Evolutionary conservation across 768 basidiomycete species (phyloP).

Genomic region (Termitomyces sp.): DNA sequence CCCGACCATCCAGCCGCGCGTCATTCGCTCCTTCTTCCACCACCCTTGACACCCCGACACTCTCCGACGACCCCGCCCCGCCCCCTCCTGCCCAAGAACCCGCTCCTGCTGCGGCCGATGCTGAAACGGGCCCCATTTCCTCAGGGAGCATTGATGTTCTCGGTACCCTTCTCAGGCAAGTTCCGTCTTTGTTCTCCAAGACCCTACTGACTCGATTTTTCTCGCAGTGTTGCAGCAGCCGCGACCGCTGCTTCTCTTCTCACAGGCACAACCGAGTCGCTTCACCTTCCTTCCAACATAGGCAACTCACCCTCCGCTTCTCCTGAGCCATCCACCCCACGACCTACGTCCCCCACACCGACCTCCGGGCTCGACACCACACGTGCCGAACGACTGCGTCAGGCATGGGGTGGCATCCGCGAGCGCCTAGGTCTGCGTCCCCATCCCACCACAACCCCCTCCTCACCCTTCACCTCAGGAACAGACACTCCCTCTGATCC

Average conservation of each 20-base stretch:
- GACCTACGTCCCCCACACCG: slow-evolving; percentile 43
- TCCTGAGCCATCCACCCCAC: slow-evolving; percentile 9
- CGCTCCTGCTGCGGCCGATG: not conserved
- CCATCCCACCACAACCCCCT: slow-evolving; percentile 16
- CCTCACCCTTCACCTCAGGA: slow-evolving; percentile 7
- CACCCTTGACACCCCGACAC: slow-evolving; percentile 13
- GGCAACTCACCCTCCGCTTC: not conserved
- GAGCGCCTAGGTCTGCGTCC: slow-evolving; percentile 61
- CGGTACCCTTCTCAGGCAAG: slow-evolving; percentile 78
- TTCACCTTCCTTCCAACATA: slow-evolving; percentile 44
- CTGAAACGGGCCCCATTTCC: slow-evolving; percentile 42
- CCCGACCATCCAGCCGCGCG: slow-evolving; percentile 29
- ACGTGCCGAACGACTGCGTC: slow-evolving; percentile 52
- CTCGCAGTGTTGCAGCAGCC: slow-evolving; percentile 77
- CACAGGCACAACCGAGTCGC: slow-evolving; percentile 67
- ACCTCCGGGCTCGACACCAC: slow-evolving; percentile 35
- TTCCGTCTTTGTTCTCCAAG: slow-evolving; percentile 12
- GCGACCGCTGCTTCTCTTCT: slow-evolving; percentile 86
- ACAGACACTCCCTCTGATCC: slow-evolving; percentile 36
- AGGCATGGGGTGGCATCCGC: slow-evolving; percentile 66
- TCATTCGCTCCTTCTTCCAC: slow-evolving; percentile 16
- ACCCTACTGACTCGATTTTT: not conserved
- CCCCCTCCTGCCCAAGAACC: not conserved
- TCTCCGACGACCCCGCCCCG: slow-evolving; percentile 7
- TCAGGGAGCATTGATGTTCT: slow-evolving; percentile 80